These are phyloP conservation scores for Schizopora paradoxa DNA, from an alignment of 1,284 basidiomycete genomes.

Conservation along the genomic window DNA sequence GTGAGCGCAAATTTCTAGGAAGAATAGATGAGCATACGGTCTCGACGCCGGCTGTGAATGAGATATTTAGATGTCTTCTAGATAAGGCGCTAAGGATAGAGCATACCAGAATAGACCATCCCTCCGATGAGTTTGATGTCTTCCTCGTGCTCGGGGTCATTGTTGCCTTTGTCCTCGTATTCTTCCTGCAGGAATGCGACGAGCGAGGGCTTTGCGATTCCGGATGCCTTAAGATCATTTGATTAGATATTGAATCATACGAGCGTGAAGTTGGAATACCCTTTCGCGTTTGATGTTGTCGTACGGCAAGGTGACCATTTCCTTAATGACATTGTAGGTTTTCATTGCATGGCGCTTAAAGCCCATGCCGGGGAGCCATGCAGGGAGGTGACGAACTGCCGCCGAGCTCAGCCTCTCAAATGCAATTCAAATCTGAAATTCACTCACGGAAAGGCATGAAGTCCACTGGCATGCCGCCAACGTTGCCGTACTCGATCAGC, in stretches of 20 bases:
- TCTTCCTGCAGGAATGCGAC: conserved; percentile 12
- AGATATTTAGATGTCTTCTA: background rate
- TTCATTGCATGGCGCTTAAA: conserved; percentile 10
- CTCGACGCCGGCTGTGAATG: conserved; percentile 14
- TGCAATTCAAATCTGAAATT: background rate
- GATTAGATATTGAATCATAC: background rate
- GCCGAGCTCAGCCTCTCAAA: background rate
- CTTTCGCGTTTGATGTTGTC: conserved; percentile 13
- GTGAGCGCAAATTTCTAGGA: background rate
- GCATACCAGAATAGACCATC: conserved; percentile 10
- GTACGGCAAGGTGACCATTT: conserved; percentile 14
- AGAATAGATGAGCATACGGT: conserved; percentile 8
- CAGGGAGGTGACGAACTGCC: conserved; percentile 13
- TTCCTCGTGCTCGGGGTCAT: conserved; percentile 12
- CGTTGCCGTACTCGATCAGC: conserved; percentile 7
- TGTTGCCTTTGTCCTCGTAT: conserved; percentile 6
- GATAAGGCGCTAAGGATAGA: background rate
- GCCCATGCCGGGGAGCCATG: conserved; percentile 12
- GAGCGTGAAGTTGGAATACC: background rate
- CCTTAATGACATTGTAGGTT: conserved; percentile 7
- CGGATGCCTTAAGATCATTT: conserved; percentile 1
- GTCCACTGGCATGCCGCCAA: conserved; percentile 6
- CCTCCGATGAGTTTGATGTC: conserved; percentile 7
- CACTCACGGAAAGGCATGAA: conserved; percentile 11
- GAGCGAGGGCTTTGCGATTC: conserved; percentile 4